Evolutionary conservation across 2,329 filamentous ascomycete species (phyloP), one percentile per base, ranked within the genome.

Genomic region (Penicillium brevicompactum): DNA sequence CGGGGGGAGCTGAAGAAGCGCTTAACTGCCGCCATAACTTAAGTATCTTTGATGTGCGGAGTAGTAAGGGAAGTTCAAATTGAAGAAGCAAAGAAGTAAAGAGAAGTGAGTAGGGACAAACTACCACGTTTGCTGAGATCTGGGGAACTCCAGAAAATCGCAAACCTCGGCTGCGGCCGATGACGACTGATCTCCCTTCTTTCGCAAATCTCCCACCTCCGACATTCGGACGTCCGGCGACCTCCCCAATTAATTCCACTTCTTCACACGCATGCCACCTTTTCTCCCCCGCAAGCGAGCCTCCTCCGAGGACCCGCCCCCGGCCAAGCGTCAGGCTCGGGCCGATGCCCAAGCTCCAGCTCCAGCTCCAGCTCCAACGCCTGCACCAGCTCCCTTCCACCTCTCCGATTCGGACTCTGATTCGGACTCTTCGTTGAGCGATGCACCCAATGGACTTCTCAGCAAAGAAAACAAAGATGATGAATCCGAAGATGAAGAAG

Each of bases 1-100:
- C 83, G 81, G 24, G 88, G 84, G 7, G 88, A 88, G 3, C 85
- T 82, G 78, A 97, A 96, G 82, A 97, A 97, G 11, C 82, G 81
- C 60, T 85, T 86, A 44, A 91, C 87, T 44, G 88, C 84, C 16
- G 68, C 67, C 14, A 21, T 56, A 47, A 7, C 24, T 42, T 18
- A 18, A 18, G 21, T 7, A 31, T 42, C 27, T 40, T 40, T 27
- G 21, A 9, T 46, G 13, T 40, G 16, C 24, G 16, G 41, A n/a
- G 44, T 32, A 18, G 11, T 5, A 21, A 14, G 18, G 22, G 14
- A 27, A 4, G 2, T 2, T 6, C 8, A 42, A 31, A 38, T 34
- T 21, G 32, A 2, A 34, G 37, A 24, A 18, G 18, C 18, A 18
- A 5, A 38, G 18, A 47, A 49, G 14, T 27, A 27, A 18, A 18